Percentiles rank a stretch among this genome's conserved stretches.
phyloP scores from a whole-genome alignment of 345 rosid genomes.

The Camelina neglecta region DNA sequence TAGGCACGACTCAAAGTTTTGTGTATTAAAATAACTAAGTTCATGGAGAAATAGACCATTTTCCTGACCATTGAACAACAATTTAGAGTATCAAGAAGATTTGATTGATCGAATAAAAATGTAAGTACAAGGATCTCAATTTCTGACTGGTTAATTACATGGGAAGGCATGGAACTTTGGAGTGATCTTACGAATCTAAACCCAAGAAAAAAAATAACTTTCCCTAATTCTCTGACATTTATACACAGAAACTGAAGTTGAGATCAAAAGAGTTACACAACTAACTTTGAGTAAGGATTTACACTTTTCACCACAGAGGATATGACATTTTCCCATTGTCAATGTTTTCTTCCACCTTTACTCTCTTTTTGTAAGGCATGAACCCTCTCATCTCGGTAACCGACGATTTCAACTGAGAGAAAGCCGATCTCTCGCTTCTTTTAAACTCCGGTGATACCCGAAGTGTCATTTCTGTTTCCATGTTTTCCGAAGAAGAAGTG shows the following conservation, averaged over 20 bases:
- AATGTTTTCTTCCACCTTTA: slow-evolving; percentile 40
- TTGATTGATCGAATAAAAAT: neutral
- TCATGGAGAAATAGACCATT: too few species aligned
- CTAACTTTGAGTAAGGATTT: neutral
- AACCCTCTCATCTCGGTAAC: slow-evolving; percentile 53
- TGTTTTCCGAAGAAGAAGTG: slow-evolving; percentile 14
- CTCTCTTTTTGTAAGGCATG: slow-evolving; percentile 64
- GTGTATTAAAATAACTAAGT: too few species aligned
- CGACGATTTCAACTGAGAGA: slow-evolving; percentile 39
- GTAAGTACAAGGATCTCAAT: slow-evolving; percentile 11
- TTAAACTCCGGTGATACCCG: slow-evolving; percentile 35
- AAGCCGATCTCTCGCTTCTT: slow-evolving; percentile 47
- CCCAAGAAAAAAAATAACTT: neutral
- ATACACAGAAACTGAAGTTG: slow-evolving; percentile 24
- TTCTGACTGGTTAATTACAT: slow-evolving; percentile 8
- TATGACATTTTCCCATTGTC: slow-evolving; percentile 25
- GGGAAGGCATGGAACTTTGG: slow-evolving; percentile 21
- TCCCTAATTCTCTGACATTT: slow-evolving; percentile 30
- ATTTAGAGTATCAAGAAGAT: neutral
- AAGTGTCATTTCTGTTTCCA: slow-evolving; percentile 10
- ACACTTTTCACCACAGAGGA: slow-evolving; percentile 29
- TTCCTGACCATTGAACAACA: too few species aligned
- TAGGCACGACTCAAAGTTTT: too few species aligned
- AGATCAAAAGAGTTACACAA: slow-evolving; percentile 35
- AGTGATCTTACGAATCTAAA: slow-evolving; percentile 30